Evolutionary conservation across 345 rosid genomes (phyloP), one percentile per base, ranked within the genome.

Genomic region (Balakata baccata): DNA sequence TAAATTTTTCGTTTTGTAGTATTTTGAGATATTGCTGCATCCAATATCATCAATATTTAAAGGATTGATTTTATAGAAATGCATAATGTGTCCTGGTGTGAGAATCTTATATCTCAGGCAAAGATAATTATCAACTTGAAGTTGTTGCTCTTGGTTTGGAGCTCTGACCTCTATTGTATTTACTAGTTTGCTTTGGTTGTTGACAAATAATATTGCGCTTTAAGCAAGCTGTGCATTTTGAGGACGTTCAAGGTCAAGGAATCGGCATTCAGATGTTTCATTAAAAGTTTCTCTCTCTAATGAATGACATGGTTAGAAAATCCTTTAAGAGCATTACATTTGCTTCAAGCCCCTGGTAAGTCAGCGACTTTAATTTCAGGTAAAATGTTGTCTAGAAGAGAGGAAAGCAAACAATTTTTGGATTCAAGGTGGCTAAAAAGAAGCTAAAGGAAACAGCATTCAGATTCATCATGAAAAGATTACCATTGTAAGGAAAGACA

Each of bases 111-210:
- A 18, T 17, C 18, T 2, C n/a, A 16, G 25, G 6, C 37, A 20
- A 64, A 16, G 66, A 72, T 61, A n/a, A 62, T 49, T 46, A 20
- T 29, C 20, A 49, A 47, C 68, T 62, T 49, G 43, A 14, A 72
- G n/a, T 23, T n/a, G 2, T 4, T 49, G 20, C 46, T 51, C 29
- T 5, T 61, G 75, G 49, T 37, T 50, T 61, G 38, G 60, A 49
- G 51, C 34, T 57, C 13, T 38, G 23, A 13, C 49, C 3, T 49
- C 67, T 47, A n/a, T 7, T 17, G 20, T 51, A 16, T 43, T 29
- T 9, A 37, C n/a, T 34, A 38, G 47, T 12, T 5, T 51, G 4
- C 67, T 50, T 49, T 72, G 68, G 60, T 37, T 51, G 7, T 8
- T 20, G 34, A 38, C 18, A 45, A 45, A 25, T 49, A 23, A 23